Evolutionary conservation across 306 rosid species (phyloP).

Genomic region (Quercus mongolica): DNA sequence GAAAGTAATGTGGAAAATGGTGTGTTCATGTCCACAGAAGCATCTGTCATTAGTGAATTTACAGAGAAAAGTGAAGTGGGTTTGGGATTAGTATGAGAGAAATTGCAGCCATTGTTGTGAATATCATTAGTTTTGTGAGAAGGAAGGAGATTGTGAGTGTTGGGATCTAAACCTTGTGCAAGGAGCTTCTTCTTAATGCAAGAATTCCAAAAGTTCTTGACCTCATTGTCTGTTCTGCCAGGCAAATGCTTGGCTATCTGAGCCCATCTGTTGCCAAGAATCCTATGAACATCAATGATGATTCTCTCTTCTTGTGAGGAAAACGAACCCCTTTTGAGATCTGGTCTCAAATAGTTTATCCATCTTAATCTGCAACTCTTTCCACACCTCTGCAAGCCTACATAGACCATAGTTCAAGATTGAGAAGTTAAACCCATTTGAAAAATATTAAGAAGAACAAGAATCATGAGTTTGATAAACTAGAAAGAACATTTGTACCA

Average conservation of each 20-base stretch:
- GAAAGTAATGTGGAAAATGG: constrained; percentile 1
- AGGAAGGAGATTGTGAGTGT: constrained; percentile 69
- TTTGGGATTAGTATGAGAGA: background rate
- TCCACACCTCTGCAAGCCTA: constrained; percentile 84
- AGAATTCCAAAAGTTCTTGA: constrained; percentile 91
- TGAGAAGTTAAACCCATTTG: background rate
- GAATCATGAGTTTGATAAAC: background rate
- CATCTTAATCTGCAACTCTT: constrained; percentile 89
- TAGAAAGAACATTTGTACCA: constrained; percentile 25
- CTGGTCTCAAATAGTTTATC: constrained; percentile 86
- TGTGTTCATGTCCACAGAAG: constrained; percentile 11
- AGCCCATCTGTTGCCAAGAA: constrained; percentile 91
- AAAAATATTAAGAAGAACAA: background rate
- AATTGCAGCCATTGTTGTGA: background rate
- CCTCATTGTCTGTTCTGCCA: constrained; percentile 91
- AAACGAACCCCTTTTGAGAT: constrained; percentile 77
- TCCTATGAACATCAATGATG: constrained; percentile 79
- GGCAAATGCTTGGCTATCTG: constrained; percentile 95
- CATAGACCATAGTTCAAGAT: background rate
- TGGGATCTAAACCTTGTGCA: constrained; percentile 84
- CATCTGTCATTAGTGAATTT: background rate
- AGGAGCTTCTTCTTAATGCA: constrained; percentile 82
- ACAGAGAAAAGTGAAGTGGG: background rate
- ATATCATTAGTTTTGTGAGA: background rate
- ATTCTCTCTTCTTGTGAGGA: constrained; percentile 66